Evolutionary conservation across 2,329 filamentous ascomycete genomes (phyloP).

Genomic region (Hypomyces perniciosus): DNA sequence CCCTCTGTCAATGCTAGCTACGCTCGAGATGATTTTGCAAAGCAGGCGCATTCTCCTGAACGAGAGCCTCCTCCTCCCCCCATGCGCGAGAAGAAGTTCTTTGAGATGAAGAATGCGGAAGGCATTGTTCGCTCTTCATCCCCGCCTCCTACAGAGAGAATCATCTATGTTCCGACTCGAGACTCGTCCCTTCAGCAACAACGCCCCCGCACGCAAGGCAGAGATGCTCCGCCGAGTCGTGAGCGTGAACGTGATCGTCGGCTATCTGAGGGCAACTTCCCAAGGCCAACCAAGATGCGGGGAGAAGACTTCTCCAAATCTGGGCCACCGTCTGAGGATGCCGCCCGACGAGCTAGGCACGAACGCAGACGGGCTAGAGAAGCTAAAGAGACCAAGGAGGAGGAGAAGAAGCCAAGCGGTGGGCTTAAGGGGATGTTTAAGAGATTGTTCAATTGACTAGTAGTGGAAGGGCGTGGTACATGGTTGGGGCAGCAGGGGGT

Average conservation of each 20-base stretch:
- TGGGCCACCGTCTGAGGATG: constrained; percentile 27
- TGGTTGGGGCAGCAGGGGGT: constrained; percentile 5
- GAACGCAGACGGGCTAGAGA: constrained; percentile 27
- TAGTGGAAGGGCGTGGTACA: neutral
- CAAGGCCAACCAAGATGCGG: constrained; percentile 15
- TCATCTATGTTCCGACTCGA: constrained; percentile 2
- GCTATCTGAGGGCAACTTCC: constrained; percentile 6
- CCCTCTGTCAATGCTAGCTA: constrained; percentile 34
- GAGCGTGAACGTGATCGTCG: constrained; percentile 18
- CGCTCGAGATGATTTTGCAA: constrained; percentile 24
- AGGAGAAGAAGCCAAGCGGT: constrained; percentile 25
- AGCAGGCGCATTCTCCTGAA: constrained; percentile 22
- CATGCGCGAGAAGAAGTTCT: constrained; percentile 34
- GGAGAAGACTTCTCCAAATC: constrained; percentile 17
- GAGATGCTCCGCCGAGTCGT: constrained; percentile 5
- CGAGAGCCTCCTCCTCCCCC: constrained; percentile 17
- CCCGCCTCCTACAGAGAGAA: constrained; percentile 14
- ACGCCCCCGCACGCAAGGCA: constrained; percentile 3
- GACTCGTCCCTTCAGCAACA: constrained; percentile 7
- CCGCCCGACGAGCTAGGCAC: constrained; percentile 28
- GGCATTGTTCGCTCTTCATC: constrained; percentile 24
- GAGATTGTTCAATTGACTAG: constrained; percentile 29
- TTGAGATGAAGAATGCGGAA: constrained; percentile 34
- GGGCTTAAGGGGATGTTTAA: constrained; percentile 33
- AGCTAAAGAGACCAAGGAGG: constrained; percentile 22